phyloP scores from a whole-genome alignment of 2,329 filamentous ascomycete genomes.

The Fusarium tuaranense region DNA sequence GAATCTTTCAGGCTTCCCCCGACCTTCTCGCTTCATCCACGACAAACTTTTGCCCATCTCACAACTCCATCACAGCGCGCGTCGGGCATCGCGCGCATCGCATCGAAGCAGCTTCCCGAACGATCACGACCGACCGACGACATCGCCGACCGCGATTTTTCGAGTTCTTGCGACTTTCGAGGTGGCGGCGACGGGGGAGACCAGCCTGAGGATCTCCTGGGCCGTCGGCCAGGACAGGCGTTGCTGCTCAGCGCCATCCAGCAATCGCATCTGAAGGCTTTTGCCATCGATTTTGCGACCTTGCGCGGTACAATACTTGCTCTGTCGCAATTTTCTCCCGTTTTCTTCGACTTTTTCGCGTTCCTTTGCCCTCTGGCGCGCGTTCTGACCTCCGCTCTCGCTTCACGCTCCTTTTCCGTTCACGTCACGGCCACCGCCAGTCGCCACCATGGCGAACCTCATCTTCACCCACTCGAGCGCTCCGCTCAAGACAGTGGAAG shows the following conservation, averaged over 20 bases:
- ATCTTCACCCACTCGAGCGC: constrained; percentile 92
- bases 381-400: constrained; percentile 39
- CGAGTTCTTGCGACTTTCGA: constrained; percentile 52
- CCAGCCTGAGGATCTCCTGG: constrained; percentile 60
- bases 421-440: constrained; percentile 44
- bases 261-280: constrained; percentile 47
- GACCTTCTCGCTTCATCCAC: constrained; percentile 55
- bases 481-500: constrained; percentile 96
- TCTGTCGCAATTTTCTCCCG: constrained; percentile 35
- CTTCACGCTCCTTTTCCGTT: constrained; percentile 43
- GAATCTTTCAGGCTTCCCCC: constrained; percentile 58
- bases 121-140: constrained; percentile 47
- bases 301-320: constrained; percentile 39
- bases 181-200: constrained; percentile 60
- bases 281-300: constrained; percentile 49
- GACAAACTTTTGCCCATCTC: constrained; percentile 56
- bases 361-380: constrained; percentile 40
- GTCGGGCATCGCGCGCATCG: constrained; percentile 61
- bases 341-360: constrained; percentile 44
- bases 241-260: constrained; percentile 57
- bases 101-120: constrained; percentile 42
- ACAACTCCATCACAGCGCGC: constrained; percentile 63
- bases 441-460: constrained; percentile 86
- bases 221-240: constrained; percentile 60
- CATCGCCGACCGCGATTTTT: constrained; percentile 52